phyloP scores from a whole-genome alignment of 352 stramenopile genomes.

The Phytophthora cryptogea region DNA sequence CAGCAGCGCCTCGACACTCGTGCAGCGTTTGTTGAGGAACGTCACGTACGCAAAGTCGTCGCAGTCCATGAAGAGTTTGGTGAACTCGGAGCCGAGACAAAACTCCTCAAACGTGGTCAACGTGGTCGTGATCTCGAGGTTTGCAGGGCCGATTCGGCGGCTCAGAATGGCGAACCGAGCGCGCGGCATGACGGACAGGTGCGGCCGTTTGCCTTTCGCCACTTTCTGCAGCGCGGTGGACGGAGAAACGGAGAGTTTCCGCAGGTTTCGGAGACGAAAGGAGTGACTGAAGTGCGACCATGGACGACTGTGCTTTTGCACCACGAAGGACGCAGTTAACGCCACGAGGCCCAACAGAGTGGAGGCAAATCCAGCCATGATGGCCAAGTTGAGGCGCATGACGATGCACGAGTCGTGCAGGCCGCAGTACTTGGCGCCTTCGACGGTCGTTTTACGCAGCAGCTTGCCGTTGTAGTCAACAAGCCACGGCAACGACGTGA shows the following conservation, averaged over 20 bases:
- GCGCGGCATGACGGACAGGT: slow-evolving; percentile 8
- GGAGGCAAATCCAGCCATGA: slow-evolving; percentile 15
- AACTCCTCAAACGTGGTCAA: slow-evolving; percentile 33
- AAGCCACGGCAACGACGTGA: slow-evolving; percentile 19
- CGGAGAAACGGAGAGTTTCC: neutral
- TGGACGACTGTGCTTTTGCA: slow-evolving; percentile 24
- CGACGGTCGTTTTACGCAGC: slow-evolving; percentile 33
- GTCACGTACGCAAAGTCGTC: slow-evolving; percentile 36
- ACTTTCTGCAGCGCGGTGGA: slow-evolving; percentile 17
- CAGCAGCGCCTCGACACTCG: slow-evolving; percentile 30
- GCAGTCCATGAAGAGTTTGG: slow-evolving; percentile 33
- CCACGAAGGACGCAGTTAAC: slow-evolving; percentile 12
- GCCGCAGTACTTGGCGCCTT: slow-evolving; percentile 28
- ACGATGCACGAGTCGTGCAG: slow-evolving; percentile 37
- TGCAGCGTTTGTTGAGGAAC: slow-evolving; percentile 17
- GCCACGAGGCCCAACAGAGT: slow-evolving; percentile 1
- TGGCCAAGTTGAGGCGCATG: slow-evolving; percentile 25
- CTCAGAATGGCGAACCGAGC: slow-evolving; percentile 22
- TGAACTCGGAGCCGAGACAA: slow-evolving; percentile 33
- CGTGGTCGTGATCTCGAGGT: slow-evolving; percentile 15
- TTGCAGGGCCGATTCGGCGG: slow-evolving; percentile 7
- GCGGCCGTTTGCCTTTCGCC: slow-evolving; percentile 2
- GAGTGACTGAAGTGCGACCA: slow-evolving; percentile 9
- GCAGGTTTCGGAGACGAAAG: too few species aligned
- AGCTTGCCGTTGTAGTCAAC: slow-evolving; percentile 35